phyloP scores from a whole-genome alignment of 106 monocot genomes.

The Triglochin maritima region DNA sequence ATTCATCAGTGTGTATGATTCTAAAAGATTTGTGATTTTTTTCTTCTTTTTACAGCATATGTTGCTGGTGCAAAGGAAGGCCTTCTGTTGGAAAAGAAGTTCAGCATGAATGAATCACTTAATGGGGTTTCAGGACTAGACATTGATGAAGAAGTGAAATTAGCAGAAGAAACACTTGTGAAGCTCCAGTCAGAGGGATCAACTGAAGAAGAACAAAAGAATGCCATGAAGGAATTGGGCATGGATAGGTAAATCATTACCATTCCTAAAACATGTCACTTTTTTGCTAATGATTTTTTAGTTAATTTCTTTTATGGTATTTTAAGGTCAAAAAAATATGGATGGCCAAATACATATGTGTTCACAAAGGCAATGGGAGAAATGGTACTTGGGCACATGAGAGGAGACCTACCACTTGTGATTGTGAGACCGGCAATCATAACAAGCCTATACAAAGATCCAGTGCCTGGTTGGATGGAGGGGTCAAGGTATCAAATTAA shows the following conservation, averaged over 20 bases:
- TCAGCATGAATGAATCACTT: slow-evolving; percentile 36
- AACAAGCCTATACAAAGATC: slow-evolving; percentile 61
- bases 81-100: slow-evolving; percentile 38
- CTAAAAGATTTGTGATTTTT: neutral
- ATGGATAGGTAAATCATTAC: slow-evolving; percentile 24
- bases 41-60: slow-evolving; percentile 32
- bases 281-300: neutral
- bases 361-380: slow-evolving; percentile 82
- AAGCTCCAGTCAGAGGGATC: slow-evolving; percentile 9
- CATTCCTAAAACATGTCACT: neutral
- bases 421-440: slow-evolving; percentile 67
- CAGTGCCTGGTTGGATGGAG: slow-evolving; percentile 76
- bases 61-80: slow-evolving; percentile 44
- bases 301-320: neutral
- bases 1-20: too few species aligned
- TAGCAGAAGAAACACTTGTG: slow-evolving; percentile 30
- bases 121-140: slow-evolving; percentile 28
- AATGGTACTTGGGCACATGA: slow-evolving; percentile 51
- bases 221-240: slow-evolving; percentile 52
- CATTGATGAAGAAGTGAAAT: slow-evolving; percentile 38
- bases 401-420: slow-evolving; percentile 46
- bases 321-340: slow-evolving; percentile 42
- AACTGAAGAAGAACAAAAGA: slow-evolving; percentile 17
- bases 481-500: slow-evolving; percentile 34
- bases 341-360: slow-evolving; percentile 87